Base-by-base conservation (phyloP, 176 grass and related monocot species). In the Themeda triandra region DNA sequence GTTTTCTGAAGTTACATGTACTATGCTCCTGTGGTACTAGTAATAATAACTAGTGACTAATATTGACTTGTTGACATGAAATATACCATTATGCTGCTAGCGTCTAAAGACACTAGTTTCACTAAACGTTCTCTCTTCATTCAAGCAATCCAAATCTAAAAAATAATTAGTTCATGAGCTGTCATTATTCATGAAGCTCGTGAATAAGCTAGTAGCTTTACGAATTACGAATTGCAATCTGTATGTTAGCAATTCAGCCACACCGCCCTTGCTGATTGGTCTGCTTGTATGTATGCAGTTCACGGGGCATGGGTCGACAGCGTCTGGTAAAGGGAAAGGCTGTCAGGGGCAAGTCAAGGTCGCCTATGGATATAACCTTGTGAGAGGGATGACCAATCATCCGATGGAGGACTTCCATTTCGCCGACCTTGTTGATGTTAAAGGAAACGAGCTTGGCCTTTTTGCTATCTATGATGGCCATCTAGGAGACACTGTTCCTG, bases 391-490 rank as follows among this genome's bases (percentile, higher is more conserved):
- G 82, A 89, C 86, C 10, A 91, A 87, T 73, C 94, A 96, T 87
- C 87, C 94, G 6, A 96, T 96, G 94, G 94, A 96, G 87, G 94
- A 96, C 79, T 96, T 74, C 76, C 91, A 91, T 77, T 86, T 96
- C 2, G 91, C 69, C 0, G 89, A 93, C 42, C 92, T 96, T 63
- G 23, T 69, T 3, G 79, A 82, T 23, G 80, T 19, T 3, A 88
- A 89, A 35, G 88, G 81, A 54, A 80, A 77, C 2, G 86, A 91
- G 75, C 79, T 96, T 78, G 94, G 86, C 31, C 82, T 96, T 77
- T 96, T 96, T 58, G 94, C 86, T 56, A 93, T 96, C 12, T 96
- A 81, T 73, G 94, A 96, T 10, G 91, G 94, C 6, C 94, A 96
- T 96, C 76, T 93, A 71, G 94, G 94, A 27, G 84, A 91, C 35